These are phyloP conservation scores for Epichloe glyceriae DNA, from an alignment of 2,329 filamentous ascomycete species.

Conservation along the genomic window DNA sequence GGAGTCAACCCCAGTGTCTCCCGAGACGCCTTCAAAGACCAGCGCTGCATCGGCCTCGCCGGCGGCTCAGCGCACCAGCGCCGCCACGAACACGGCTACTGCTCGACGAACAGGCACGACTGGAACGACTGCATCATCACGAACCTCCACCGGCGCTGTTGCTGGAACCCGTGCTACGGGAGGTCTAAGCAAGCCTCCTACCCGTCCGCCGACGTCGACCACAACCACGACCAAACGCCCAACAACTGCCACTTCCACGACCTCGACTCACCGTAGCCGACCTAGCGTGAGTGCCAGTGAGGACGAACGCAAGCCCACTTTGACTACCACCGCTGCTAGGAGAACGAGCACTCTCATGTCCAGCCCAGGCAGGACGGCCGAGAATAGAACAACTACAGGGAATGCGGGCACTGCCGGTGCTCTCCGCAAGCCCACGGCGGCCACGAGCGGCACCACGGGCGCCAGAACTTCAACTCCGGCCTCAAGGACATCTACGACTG, in stretches of 20 bases:
- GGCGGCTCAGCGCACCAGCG: constrained; percentile 23
- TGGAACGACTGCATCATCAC: constrained; percentile 14
- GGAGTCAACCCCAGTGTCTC: constrained; percentile 18
- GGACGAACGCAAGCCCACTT: constrained; percentile 33
- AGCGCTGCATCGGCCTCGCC: constrained; percentile 16
- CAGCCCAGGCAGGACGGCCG: constrained; percentile 22
- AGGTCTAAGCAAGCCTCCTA: constrained; percentile 34
- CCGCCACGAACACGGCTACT: constrained; percentile 21
- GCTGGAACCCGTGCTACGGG: constrained; percentile 6
- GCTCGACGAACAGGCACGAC: constrained; percentile 20
- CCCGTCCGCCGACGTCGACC: constrained; percentile 28
- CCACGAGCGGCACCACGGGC: constrained; percentile 21
- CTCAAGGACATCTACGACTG: constrained; percentile 17
- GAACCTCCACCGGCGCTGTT: constrained; percentile 4
- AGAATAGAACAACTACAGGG: constrained; percentile 23
- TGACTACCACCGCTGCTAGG: constrained; percentile 25
- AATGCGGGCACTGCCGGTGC: constrained; percentile 18
- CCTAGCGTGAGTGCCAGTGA: constrained; percentile 36
- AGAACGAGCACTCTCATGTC: constrained; percentile 31
- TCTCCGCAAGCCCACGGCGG: constrained; percentile 22
- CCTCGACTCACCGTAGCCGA: constrained; percentile 32
- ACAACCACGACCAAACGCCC: constrained; percentile 18
- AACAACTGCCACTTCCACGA: constrained; percentile 22
- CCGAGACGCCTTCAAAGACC: constrained; percentile 21
- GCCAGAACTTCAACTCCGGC: constrained; percentile 22